Conservation (phyloP, 2,329 filamentous ascomycete genomes). For the Arthroderma uncinatum region DNA sequence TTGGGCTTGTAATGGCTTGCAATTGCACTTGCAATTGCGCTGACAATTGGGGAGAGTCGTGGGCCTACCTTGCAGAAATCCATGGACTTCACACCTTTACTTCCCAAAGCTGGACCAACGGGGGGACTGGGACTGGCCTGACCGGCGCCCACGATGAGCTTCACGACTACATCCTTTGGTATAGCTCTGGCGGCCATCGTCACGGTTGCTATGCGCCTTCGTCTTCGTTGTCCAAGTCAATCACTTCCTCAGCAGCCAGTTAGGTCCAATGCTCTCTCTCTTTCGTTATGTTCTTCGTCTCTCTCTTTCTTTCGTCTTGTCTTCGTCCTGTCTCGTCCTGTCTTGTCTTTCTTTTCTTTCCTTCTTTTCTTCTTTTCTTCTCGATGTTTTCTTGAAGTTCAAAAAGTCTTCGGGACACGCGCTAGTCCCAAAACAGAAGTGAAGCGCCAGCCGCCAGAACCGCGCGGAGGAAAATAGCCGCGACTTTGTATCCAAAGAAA, state of each 20-base stretch:
- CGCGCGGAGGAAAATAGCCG: background rate
- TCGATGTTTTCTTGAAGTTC: background rate
- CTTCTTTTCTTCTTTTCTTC: background rate
- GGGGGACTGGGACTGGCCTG: slow-evolving; percentile 91
- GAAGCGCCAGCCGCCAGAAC: background rate
- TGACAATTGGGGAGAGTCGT: slow-evolving; percentile 7
- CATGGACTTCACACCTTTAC: slow-evolving; percentile 97
- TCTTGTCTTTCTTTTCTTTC: background rate
- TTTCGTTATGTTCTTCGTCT: background rate
- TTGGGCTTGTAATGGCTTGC: too few species aligned
- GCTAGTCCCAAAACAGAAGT: background rate
- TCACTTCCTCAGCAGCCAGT: too few species aligned
- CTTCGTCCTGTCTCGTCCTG: background rate
- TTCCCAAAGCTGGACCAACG: slow-evolving; percentile 89
- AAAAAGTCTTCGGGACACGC: background rate
- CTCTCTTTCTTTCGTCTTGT: background rate
- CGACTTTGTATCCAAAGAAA: background rate
- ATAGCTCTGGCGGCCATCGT: slow-evolving; percentile 33
- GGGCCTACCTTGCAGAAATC: slow-evolving; percentile 86
- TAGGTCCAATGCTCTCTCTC: too few species aligned
- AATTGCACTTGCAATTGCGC: too few species aligned
- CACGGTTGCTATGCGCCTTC: background rate
- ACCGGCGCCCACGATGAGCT: slow-evolving; percentile 92
- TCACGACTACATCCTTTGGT: slow-evolving; percentile 66
- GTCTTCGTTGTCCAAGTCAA: too few species aligned